These are phyloP conservation scores for Colletotrichum tabaci DNA, from an alignment of 2,329 filamentous ascomycete genomes.

Conservation along the genomic window DNA sequence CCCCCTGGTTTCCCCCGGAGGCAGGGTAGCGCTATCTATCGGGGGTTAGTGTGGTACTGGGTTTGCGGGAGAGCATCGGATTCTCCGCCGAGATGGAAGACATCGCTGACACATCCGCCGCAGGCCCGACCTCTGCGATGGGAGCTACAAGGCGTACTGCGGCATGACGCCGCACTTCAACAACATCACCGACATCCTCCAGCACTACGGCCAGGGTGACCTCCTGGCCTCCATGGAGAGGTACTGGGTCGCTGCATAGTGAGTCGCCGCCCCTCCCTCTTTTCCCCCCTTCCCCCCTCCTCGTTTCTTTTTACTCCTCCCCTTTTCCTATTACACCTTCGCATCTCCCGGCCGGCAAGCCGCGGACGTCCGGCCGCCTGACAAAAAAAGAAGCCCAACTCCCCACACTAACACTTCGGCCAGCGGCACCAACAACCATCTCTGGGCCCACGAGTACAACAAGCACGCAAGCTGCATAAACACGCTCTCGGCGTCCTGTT, in stretches of 20 bases:
- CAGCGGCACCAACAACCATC: slow-evolving; percentile 57
- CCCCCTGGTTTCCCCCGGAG: no score
- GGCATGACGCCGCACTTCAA: slow-evolving; percentile 58
- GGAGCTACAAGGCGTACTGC: slow-evolving; percentile 60
- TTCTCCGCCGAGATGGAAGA: background rate
- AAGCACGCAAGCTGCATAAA: slow-evolving; percentile 82
- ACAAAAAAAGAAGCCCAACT: slow-evolving; percentile 1
- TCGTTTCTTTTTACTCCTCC: background rate
- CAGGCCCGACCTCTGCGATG: slow-evolving; percentile 62
- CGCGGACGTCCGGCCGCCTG: background rate
- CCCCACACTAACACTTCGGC: background rate
- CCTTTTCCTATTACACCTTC: background rate
- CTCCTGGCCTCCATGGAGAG: slow-evolving; percentile 58
- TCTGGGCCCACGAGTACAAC: slow-evolving; percentile 81
- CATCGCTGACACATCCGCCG: background rate
- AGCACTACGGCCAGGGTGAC: slow-evolving; percentile 56
- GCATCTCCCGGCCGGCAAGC: background rate
- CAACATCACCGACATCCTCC: slow-evolving; percentile 59
- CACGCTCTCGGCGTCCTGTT: slow-evolving; percentile 76
- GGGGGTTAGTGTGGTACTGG: background rate
- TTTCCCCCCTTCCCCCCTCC: slow-evolving; percentile 8
- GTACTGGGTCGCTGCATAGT: slow-evolving; percentile 60
- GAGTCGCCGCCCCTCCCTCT: slow-evolving; percentile 42
- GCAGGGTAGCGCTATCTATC: background rate
- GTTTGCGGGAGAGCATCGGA: background rate